Percentiles rank a stretch among this genome's conserved stretches.
Conservation (phyloP, 1,284 basidiomycete genomes). For the Pholiota adiposa region DNA sequence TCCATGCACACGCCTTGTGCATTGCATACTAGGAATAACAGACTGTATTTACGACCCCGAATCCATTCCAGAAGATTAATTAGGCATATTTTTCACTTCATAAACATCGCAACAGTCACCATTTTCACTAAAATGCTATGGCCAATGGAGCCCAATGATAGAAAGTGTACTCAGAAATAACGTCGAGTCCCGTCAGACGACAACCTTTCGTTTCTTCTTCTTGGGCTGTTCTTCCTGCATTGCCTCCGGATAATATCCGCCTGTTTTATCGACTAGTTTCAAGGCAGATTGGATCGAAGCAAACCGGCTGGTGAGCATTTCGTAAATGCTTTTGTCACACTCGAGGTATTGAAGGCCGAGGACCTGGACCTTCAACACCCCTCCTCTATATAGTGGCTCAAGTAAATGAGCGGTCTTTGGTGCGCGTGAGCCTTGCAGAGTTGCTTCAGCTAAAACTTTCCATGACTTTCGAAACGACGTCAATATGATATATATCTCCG, state of each 20-base stretch:
- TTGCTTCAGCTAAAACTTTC: not conserved
- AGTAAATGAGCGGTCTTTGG: not conserved
- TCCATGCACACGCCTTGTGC: not conserved
- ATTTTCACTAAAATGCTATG: not conserved
- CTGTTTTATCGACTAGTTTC: not conserved
- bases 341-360: conserved; percentile 16
- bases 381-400: conserved; percentile 6
- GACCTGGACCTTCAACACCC: conserved; percentile 12
- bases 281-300: not conserved
- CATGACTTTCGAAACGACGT: not conserved
- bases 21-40: not conserved
- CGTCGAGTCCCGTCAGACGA: not conserved
- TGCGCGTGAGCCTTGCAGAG: not conserved
- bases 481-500: not conserved
- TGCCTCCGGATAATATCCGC: not conserved
- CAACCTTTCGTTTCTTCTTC: not conserved
- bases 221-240: not conserved
- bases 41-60: no score
- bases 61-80: not conserved
- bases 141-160: not conserved
- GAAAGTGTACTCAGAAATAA: not conserved
- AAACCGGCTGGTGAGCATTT: not conserved
- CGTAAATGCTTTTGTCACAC: conserved; percentile 10
- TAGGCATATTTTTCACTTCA: not conserved
- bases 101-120: not conserved